Evolutionary conservation across 148 eudicot genomes (phyloP), one percentile per base, ranked within the genome.

Genomic region (Camellia japonica): DNA sequence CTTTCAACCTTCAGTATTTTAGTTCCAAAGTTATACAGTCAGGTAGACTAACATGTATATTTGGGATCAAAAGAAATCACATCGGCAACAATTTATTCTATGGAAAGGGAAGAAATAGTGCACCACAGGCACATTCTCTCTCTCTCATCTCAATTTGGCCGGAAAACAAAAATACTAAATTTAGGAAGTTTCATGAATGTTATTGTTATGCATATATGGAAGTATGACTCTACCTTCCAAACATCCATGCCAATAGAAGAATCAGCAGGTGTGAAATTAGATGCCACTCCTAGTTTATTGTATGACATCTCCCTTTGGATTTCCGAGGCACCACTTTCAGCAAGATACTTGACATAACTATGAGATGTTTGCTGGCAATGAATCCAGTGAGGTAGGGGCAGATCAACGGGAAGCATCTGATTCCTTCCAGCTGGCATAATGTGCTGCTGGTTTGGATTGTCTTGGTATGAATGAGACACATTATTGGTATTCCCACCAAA

Each of bases 301-400:
- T 64, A 74, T 4, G 84, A 63, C 68, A 76, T 71, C 44, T 83
- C 73, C 71, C 71, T 73, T 78, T 82, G 83, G 82, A 55, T 66
- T 62, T 77, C 79, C 80, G 86, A 44, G 59, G 42, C 75, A 58
- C 64, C 72, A 49, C n/a, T 84, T 75, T 83, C 85, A 15, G 78
- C 44, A 51, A 83, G 80, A 69, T 69, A 81, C 49, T 81, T 52
- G 43, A 73, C 61, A 68, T 74, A 79, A 78, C 56, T 63, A 44
- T 51, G 51, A 77, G 82, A 62, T 6, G 68, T 76, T 81, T 81
- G 82, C 84, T 80, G 81, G 81, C 63, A 71, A 61, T 56, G 69
- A 41, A 73, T 46, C 87, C 87, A 80, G 8, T 87, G 82, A 71
- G 87, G 78, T 55, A 68, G 20, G 15, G 79, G 64, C 9, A 52